A percentile compares a stretch with the other conserved stretches of the same genome.
phyloP scores from a whole-genome alignment of 2,329 filamentous ascomycete genomes.

The Epichloe hybrida region DNA sequence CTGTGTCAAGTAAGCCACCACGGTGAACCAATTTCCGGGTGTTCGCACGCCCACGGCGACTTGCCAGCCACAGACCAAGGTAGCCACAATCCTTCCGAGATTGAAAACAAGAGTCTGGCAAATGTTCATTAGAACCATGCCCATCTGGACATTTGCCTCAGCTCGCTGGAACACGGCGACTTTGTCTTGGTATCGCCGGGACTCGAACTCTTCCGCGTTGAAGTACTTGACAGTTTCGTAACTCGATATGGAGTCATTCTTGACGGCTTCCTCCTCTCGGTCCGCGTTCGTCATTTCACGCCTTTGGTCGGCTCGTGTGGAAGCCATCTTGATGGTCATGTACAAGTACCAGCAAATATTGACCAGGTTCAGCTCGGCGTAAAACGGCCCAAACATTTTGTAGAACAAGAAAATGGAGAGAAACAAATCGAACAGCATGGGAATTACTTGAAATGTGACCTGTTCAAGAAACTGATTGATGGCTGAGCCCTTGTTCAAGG shows the following conservation, averaged over 20 bases:
- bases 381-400: slow-evolving; percentile 46
- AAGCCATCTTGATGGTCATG: slow-evolving; percentile 89
- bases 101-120: slow-evolving; percentile 72
- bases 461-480: slow-evolving; percentile 97
- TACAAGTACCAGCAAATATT: slow-evolving; percentile 96
- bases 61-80: slow-evolving; percentile 65
- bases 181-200: slow-evolving; percentile 55
- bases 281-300: slow-evolving; percentile 91
- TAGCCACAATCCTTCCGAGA: slow-evolving; percentile 56
- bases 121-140: slow-evolving; percentile 68
- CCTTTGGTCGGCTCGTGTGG: slow-evolving; percentile 80
- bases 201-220: slow-evolving; percentile 72
- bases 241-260: slow-evolving; percentile 97
- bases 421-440: slow-evolving; percentile 83
- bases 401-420: slow-evolving; percentile 76
- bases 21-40: slow-evolving; percentile 58
- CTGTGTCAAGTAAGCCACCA: slow-evolving; percentile 68
- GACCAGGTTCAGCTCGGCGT: slow-evolving; percentile 76
- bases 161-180: slow-evolving; percentile 59
- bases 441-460: slow-evolving; percentile 87
- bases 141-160: slow-evolving; percentile 64
- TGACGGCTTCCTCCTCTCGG: slow-evolving; percentile 89
- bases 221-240: slow-evolving; percentile 94
- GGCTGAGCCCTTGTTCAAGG: slow-evolving; percentile 86
- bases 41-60: slow-evolving; percentile 51